Evolutionary conservation across 208 protist genomes (phyloP), one percentile per base, ranked within the genome.

Genomic region (Trypanosoma cruzi): DNA sequence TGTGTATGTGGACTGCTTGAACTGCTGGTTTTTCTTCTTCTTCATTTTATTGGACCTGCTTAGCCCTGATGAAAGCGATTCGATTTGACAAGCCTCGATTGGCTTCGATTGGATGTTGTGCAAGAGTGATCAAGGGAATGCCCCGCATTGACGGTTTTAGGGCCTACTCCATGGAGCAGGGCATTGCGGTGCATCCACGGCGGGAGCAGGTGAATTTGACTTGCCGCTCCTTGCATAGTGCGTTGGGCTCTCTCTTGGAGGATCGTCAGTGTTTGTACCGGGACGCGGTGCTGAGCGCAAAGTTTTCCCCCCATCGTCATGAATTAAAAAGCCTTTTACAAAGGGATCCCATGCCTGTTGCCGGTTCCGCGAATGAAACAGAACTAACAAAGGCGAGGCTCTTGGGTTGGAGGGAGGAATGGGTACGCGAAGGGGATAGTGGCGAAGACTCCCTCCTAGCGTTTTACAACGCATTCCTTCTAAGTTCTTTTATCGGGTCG

Each of bases 391-490:
- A 46, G 37, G 48, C 31, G 20, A 62, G 48, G 37, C 18, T 89
- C 31, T 56, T 65, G 4, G 24, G 29, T 7, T 69, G 75, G 69
- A 79, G 79, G 42, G 46, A 65, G 20, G 26, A 34, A 49, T 89
- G 84, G 80, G 50, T 77, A 46, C 8, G 14, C 58, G 34, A 56
- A 31, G 31, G 29, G 34, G 4, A 57, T 58, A 50, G 13, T 4
- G 22, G 20, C 48, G 34, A 20, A 63, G 34, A 11, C 29, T 22
- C 54, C 28, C 53, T 65, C n/a, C 64, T 83, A 26, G 34, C 77
- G 14, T 92, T 86, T 63, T 95, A 95, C 70, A 63, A 81, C 14
- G 61, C 73, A 4, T 28, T 93, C 5, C 37, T 95, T 13, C 49
- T 73, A n/a, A 86, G 83, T 42, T 65, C 69, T 5, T 31, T 83